Base-by-base conservation (phyloP, 768 basidiomycete genomes). In the Pleurotus salmoneostramineus region DNA sequence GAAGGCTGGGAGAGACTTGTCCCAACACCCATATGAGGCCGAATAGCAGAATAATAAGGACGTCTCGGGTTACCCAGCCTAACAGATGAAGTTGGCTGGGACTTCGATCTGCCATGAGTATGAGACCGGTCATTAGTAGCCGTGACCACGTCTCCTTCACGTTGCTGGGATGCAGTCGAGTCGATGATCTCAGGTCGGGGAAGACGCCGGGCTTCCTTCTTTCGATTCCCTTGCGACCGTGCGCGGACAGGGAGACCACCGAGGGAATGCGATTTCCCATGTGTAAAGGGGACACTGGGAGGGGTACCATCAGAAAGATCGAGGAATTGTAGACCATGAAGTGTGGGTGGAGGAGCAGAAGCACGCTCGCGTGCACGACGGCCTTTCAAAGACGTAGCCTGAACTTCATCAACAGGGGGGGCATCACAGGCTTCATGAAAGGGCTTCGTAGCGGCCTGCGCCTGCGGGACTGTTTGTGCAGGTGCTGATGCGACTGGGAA, bases 11-110 rank as follows among this genome's bases (percentile, higher is more conserved):
- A 55, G 35, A 43, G 34, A 55, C 52, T 50, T 45, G 43, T 42
- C 27, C 47, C 11, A 7, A 47, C 51, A 42, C 58, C 61, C 74
- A 72, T 72, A 71, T 70, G 67, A 27, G 60, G 60, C 35, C 82
- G 80, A 50, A 84, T 84, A 50, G 76, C 82, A 21, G 76, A 74
- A 65, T 83, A 84, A 62, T 81, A 82, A 10, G 82, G 83, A 15
- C 83, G 72, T 52, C 68, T 76, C 8, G 82, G 81, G 60, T 80
- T 80, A 1, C 82, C 82, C 32, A 83, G 68, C 6, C 76, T 78
- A 50, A 71, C 68, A 35, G 57, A 62, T 43, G 71, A 64, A 17
- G 62, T 58, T 42, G 66, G 65, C 34, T 69, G 66, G 3, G 68
- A 70, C 32, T 65, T 57, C 15, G 66, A 61, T 35, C 65, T 66